Conservation (phyloP, 2,329 filamentous ascomycete genomes). For the Trichocomaceae sp. region DNA sequence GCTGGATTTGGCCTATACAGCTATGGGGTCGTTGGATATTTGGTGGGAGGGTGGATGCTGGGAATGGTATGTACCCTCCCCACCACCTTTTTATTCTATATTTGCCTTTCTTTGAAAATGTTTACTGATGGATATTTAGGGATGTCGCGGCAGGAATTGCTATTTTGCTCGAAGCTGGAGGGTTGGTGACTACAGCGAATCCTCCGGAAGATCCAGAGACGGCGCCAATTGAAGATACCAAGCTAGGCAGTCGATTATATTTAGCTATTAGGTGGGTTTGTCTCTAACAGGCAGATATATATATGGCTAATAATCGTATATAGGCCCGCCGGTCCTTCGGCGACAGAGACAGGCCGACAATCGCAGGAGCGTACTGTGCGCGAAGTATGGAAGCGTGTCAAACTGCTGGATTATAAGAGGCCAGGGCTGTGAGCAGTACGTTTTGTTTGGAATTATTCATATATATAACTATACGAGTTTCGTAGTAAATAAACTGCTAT, state of each 20-base stretch:
- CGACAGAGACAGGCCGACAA: conserved; percentile 57
- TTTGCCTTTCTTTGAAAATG: background rate
- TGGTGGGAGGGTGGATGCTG: conserved; percentile 80
- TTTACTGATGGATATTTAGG: conserved; percentile 24
- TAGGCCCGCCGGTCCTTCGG: conserved; percentile 58
- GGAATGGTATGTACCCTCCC: conserved; percentile 57
- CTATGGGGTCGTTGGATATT: conserved; percentile 69
- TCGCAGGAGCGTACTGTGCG: conserved; percentile 64
- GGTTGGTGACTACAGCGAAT: conserved; percentile 66
- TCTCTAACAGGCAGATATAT: background rate
- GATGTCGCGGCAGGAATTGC: conserved; percentile 71
- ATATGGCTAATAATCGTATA: background rate
- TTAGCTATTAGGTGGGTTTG: conserved; percentile 57
- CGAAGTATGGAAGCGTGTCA: conserved; percentile 66
- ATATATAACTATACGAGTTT: too few species aligned
- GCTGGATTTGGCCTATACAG: conserved; percentile 66
- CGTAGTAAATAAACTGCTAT: too few species aligned
- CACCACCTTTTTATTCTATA: too few species aligned
- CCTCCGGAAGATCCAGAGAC: conserved; percentile 54
- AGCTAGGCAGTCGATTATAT: conserved; percentile 62
- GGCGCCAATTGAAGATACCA: conserved; percentile 53
- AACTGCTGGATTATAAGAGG: conserved; percentile 58
- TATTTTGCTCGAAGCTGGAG: conserved; percentile 66
- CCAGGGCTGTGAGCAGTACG: conserved; percentile 47
- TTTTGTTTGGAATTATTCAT: conserved; percentile 7